Evolutionary conservation across 2,329 filamentous ascomycete species (phyloP), one percentile per base, ranked within the genome.

Genomic region (Trichocomaceae sp.): DNA sequence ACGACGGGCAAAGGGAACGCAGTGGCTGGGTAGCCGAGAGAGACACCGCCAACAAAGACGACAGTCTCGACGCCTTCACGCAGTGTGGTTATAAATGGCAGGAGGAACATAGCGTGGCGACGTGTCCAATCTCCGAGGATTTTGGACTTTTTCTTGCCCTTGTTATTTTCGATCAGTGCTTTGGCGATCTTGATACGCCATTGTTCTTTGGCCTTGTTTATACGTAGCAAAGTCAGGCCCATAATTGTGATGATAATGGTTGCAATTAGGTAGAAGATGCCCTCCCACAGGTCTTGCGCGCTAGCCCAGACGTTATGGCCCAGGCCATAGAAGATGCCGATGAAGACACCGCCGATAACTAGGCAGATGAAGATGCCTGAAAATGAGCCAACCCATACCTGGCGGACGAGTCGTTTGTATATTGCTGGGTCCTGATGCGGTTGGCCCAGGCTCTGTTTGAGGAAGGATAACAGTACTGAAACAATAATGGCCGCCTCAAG

Each of bases 31-130:
- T 87, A 77, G 0, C 84, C 82, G 53, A 95, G 83, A 2, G 86
- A 86, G 4, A 96, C 90, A 19, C 90, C 90, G 15, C 88, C 88
- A 52, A 95, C 83, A 69, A 95, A 95, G 22, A 95, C 81, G 35
- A 95, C 85, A 0, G 87, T 88, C 69, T 96, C 90, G 29, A 95
- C 81, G 2, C 90, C 90, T 69, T 95, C 90, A 35, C 90, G 79
- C 13, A 95, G 74, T n/a, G 93, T 86, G 0, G 90, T 95, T 66
- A 95, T 79, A 71, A 95, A 95, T 1, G 90, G 90, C 53, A 95
- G 75, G 46, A 88, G 71, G 68, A 95, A 93, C 86, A 95, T 89
- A 65, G 85, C 83, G 66, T 95, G 93, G 69, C 87, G 90, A 83
- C 5, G 88, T 90, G 71, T 93, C 90, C 26, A 95, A 10, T 54